Evolutionary conservation across 2,329 filamentous ascomycete genomes (phyloP).

Genomic region (Lachnum nothofagi): DNA sequence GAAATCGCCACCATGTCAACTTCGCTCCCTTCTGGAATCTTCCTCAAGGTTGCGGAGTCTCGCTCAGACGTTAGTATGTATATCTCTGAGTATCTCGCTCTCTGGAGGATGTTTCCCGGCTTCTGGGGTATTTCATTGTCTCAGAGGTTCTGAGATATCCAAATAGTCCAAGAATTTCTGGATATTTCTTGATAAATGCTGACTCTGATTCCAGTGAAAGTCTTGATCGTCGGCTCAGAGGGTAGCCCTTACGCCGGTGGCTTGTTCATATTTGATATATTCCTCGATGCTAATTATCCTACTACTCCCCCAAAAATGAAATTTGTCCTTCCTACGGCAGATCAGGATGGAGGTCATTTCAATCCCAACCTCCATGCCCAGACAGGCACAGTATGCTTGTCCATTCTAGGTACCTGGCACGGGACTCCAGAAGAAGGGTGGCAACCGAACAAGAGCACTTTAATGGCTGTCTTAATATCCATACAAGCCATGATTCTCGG

Average conservation of each 20-base stretch:
- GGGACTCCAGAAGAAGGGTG: constrained; percentile 17
- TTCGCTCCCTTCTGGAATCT: constrained; percentile 21
- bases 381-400: constrained; percentile 16
- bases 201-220: constrained; percentile 14
- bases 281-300: constrained; percentile 21
- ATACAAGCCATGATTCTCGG: constrained; percentile 26
- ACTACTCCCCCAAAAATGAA: constrained; percentile 18
- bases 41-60: constrained; percentile 18
- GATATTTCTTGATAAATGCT: no score
- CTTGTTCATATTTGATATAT: constrained; percentile 23
- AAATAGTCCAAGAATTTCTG: no score
- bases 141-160: no score
- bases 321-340: constrained; percentile 20
- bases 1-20: constrained; percentile 25
- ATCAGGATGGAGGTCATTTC: constrained; percentile 17
- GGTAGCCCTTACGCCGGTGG: constrained; percentile 24
- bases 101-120: no score
- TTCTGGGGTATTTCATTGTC: no score
- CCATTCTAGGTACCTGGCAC: constrained; percentile 18
- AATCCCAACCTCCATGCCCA: constrained; percentile 24
- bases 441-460: constrained; percentile 23
- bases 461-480: constrained; percentile 22
- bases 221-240: constrained; percentile 21
- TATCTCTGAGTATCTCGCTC: no score
- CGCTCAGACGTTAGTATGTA: constrained; percentile 11